Evolutionary conservation across 129 eudicot species (phyloP).

Genomic region (Lactuca sativa): DNA sequence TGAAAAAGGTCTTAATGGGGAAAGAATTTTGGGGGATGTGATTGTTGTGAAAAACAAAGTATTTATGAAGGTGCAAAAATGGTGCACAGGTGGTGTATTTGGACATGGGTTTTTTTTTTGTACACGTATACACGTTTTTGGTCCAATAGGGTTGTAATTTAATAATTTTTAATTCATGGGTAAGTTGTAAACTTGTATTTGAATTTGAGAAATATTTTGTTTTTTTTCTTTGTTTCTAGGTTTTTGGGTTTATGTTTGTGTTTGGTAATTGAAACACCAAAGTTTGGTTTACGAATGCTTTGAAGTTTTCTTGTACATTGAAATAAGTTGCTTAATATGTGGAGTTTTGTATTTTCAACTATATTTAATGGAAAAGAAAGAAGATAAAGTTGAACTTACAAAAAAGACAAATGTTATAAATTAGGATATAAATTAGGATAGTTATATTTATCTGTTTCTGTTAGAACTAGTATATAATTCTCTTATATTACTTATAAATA

Average conservation of each 20-base stretch:
- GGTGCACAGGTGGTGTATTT: background rate
- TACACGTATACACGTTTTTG: background rate
- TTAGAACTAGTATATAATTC: no score
- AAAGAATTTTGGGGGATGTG: constrained; percentile 15
- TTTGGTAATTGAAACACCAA: background rate
- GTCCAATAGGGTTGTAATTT: constrained; percentile 28
- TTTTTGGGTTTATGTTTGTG: no score
- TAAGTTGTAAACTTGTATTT: constrained; percentile 1
- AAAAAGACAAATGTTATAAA: no score
- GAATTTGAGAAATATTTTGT: constrained; percentile 14
- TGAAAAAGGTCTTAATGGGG: background rate
- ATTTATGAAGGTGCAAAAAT: constrained; percentile 27
- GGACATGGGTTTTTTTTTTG: constrained; percentile 9
- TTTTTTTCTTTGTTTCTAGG: background rate
- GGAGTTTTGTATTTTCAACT: no score
- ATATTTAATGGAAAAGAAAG: no score
- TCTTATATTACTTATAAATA: no score
- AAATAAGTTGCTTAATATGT: background rate
- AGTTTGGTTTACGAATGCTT: no score
- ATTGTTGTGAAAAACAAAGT: constrained; percentile 26
- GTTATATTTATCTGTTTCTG: no score
- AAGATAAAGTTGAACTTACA: no score
- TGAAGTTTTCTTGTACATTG: background rate
- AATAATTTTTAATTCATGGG: constrained; percentile 21
- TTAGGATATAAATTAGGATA: no score